These are phyloP conservation scores for Paecilomyces formosus DNA, from an alignment of 2,329 filamentous ascomycete genomes.

Conservation along the genomic window DNA sequence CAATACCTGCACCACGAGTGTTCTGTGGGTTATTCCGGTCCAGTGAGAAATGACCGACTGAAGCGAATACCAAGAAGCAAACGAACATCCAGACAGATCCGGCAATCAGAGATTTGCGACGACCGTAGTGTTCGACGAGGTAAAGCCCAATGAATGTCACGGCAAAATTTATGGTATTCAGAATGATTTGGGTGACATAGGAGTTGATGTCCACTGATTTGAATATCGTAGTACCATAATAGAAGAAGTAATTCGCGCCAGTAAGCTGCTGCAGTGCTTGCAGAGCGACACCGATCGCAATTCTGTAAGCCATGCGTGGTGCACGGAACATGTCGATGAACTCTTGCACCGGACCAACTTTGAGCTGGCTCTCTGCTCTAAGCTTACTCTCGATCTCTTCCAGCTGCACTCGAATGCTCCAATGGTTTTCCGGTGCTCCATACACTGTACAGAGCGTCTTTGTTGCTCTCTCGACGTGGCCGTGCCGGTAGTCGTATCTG, in stretches of 20 bases:
- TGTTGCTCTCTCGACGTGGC: slow-evolving; percentile 45
- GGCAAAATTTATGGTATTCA: slow-evolving; percentile 60
- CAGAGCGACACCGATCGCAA: slow-evolving; percentile 36
- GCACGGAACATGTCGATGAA: slow-evolving; percentile 37
- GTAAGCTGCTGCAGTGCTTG: slow-evolving; percentile 44
- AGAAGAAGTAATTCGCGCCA: slow-evolving; percentile 45
- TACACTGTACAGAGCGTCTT: slow-evolving; percentile 49
- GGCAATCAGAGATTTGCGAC: slow-evolving; percentile 59
- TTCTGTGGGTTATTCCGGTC: slow-evolving; percentile 31
- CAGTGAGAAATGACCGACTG: slow-evolving; percentile 45
- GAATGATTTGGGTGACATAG: slow-evolving; percentile 61
- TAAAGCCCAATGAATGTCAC: slow-evolving; percentile 62
- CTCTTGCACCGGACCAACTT: slow-evolving; percentile 32
- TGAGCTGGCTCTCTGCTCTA: slow-evolving; percentile 41
- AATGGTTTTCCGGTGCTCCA: slow-evolving; percentile 49
- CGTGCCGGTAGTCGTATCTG: slow-evolving; percentile 50
- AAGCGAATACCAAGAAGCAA: slow-evolving; percentile 55
- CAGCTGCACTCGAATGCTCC: slow-evolving; percentile 48
- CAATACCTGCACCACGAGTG: slow-evolving; percentile 48
- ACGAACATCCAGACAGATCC: slow-evolving; percentile 63
- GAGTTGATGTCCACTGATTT: slow-evolving; percentile 55
- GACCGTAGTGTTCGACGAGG: slow-evolving; percentile 62
- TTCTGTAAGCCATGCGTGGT: slow-evolving; percentile 42
- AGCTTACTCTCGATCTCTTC: slow-evolving; percentile 53
- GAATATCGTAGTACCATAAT: slow-evolving; percentile 56